Conservation (phyloP, 2,329 filamentous ascomycete genomes). For the Aspergillus hiratsukae region DNA sequence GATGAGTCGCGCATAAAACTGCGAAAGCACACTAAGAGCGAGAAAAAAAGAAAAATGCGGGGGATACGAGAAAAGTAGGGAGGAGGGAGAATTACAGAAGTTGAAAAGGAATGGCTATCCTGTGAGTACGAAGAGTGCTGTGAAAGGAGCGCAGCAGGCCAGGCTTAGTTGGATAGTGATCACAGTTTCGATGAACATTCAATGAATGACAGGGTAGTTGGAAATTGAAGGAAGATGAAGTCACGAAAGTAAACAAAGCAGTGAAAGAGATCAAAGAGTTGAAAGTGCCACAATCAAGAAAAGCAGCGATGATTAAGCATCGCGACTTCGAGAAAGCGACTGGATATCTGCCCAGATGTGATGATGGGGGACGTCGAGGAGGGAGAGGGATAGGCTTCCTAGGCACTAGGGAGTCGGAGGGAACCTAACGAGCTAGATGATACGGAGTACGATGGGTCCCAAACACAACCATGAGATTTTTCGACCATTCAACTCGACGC, state of each 20-base stretch:
- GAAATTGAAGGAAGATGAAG: not conserved
- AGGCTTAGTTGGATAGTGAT: constrained; percentile 8
- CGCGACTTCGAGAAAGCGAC: constrained; percentile 4
- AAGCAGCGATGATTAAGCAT: constrained; percentile 13
- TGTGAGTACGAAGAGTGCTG: constrained; percentile 1
- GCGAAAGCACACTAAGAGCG: not conserved
- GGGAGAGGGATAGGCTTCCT: not conserved
- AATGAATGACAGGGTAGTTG: not conserved
- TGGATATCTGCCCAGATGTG: not conserved
- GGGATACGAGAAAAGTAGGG: constrained; percentile 1
- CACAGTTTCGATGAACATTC: constrained; percentile 12
- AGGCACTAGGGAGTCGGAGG: not conserved
- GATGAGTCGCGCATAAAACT: constrained; percentile 1
- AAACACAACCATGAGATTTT: constrained; percentile 6
- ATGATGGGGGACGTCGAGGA: not conserved
- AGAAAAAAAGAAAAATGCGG: not conserved
- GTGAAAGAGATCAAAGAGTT: constrained; percentile 7
- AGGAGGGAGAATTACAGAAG: constrained; percentile 7
- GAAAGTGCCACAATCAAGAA: constrained; percentile 7
- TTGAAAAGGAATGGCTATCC: constrained; percentile 18
- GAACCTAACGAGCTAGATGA: not conserved
- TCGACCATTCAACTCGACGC: constrained; percentile 4
- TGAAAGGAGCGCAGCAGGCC: constrained; percentile 10
- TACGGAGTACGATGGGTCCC: not conserved
- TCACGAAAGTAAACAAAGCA: not conserved